Evolutionary conservation across 2,329 filamentous ascomycete species (phyloP).

Genomic region (Sporothrix luriei): DNA sequence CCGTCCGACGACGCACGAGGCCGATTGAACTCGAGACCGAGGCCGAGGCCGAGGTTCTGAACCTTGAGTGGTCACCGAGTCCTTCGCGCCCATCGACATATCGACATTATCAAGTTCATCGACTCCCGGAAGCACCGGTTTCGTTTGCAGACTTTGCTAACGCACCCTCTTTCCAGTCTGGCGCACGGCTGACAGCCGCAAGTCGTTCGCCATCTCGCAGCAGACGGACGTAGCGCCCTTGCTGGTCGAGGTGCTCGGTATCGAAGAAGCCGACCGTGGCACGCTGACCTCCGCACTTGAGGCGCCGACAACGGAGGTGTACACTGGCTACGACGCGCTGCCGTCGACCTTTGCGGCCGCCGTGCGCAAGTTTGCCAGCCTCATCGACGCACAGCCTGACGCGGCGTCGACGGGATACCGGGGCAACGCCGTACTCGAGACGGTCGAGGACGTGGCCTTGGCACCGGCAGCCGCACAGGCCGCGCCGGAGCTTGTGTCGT

Average conservation of each 20-base stretch:
- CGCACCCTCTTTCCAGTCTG: conserved; percentile 23
- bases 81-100: not conserved
- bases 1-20: too few species aligned
- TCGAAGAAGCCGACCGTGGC: not conserved
- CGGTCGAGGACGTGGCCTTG: conserved; percentile 25
- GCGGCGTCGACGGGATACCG: not conserved
- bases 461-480: not conserved
- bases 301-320: conserved; percentile 38
- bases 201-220: conserved; percentile 12
- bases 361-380: conserved; percentile 32
- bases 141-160: conserved; percentile 16
- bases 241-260: conserved; percentile 16
- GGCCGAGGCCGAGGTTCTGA: not conserved
- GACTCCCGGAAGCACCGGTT: not conserved
- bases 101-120: not conserved
- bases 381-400: conserved; percentile 32
- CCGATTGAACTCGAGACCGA: not conserved
- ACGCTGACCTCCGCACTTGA: conserved; percentile 1
- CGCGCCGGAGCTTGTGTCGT: conserved; percentile 3
- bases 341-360: conserved; percentile 34
- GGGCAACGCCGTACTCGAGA: conserved; percentile 27
- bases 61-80: not conserved
- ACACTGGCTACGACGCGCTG: conserved; percentile 37
- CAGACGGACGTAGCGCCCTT: not conserved
- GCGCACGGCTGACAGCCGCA: conserved; percentile 18